phyloP scores from a whole-genome alignment of 2,329 filamentous ascomycete species.

The Fusarium liriodendri region DNA sequence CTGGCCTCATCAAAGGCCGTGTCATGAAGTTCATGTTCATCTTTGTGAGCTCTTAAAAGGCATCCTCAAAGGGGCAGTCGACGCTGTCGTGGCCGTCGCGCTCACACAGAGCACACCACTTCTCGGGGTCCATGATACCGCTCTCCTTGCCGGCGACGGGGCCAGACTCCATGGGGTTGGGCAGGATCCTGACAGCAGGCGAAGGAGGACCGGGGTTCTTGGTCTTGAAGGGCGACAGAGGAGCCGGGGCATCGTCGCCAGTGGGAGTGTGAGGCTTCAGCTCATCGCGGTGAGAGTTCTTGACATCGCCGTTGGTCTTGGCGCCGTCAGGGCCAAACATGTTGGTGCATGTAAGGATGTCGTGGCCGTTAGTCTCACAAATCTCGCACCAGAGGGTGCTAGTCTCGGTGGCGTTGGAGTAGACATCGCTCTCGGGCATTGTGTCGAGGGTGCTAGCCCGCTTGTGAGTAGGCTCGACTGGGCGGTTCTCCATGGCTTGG shows the following conservation, averaged over 20 bases:
- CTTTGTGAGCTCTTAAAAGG: conserved; percentile 60
- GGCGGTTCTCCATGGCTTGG: conserved; percentile 59
- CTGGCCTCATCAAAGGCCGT: conserved; percentile 23
- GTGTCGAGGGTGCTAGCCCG: conserved; percentile 70
- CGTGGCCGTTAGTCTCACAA: conserved; percentile 90
- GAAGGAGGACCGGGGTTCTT: conserved; percentile 54
- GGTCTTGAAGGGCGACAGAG: conserved; percentile 63
- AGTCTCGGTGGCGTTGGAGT: conserved; percentile 78
- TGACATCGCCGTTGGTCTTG: conserved; percentile 47
- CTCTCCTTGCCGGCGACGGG: conserved; percentile 83
- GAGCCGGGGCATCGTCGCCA: conserved; percentile 64
- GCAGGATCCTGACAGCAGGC: conserved; percentile 61
- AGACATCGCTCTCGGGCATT: conserved; percentile 76
- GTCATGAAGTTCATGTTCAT: conserved; percentile 31
- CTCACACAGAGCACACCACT: conserved; percentile 98
- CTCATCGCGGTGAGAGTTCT: conserved; percentile 49
- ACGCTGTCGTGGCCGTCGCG: conserved; percentile 96
- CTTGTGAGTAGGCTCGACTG: conserved; percentile 59
- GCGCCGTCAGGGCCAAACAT: conserved; percentile 73
- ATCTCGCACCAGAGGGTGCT: conserved; percentile 92
- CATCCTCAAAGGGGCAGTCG: conserved; percentile 92
- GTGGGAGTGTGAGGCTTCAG: conserved; percentile 54
- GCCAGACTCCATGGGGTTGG: conserved; percentile 72
- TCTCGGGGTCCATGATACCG: conserved; percentile 81
- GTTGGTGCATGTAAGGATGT: conserved; percentile 93